Base-by-base conservation (phyloP, 2,329 filamentous ascomycete species). In the Exophiala sp. region DNA sequence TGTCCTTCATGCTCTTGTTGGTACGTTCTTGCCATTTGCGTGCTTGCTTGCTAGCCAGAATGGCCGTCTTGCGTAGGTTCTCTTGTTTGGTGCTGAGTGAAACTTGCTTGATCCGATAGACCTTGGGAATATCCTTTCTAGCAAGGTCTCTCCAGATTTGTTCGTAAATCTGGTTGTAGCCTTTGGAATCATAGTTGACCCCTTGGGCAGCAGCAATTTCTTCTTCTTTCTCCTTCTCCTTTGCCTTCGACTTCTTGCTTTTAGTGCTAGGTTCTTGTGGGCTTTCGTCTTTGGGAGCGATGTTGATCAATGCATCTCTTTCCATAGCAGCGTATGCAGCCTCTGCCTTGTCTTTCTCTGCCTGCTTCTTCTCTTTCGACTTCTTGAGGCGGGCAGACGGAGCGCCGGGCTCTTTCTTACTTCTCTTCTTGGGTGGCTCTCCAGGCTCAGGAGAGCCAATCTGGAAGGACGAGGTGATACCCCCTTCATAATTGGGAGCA, bases 1-100 rank as follows among this genome's bases (percentile, higher is more conserved):
- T 88, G 71, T 99, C 94, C 72, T 99, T 99, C 70, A 89, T 94
- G 68, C 91, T 95, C 80, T 99, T 97, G 78, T 99, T 99, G 50
- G 94, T 99, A 39, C 91, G 88, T 57, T 95, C 83, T 71, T 99
- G 95, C 94, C 94, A 99, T 66, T 95, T 82, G 67, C 95, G 91
- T 50, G 94, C 92, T 74, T 99, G 94, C 70, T 99, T 99, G 57
- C 92, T 95, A 6, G 94, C 94, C 38, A 99, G 78, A 64, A 97
- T 92, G 11, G 91, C 94, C 0, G 94, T 99, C 80, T 99, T 99
- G 69, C 95, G 94, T 44, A 96, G 81, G 65, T 99, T 99, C n/a
- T 92, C 95, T 49, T 88, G 83, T 68, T 95, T 95, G 35, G 87
- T 95, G 7, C 85, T 82, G 54, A 92, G 85, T 0, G 92, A 96